These are phyloP conservation scores for Colletotrichum tofieldiae DNA, from an alignment of 2,329 filamentous ascomycete species.

Conservation along the genomic window DNA sequence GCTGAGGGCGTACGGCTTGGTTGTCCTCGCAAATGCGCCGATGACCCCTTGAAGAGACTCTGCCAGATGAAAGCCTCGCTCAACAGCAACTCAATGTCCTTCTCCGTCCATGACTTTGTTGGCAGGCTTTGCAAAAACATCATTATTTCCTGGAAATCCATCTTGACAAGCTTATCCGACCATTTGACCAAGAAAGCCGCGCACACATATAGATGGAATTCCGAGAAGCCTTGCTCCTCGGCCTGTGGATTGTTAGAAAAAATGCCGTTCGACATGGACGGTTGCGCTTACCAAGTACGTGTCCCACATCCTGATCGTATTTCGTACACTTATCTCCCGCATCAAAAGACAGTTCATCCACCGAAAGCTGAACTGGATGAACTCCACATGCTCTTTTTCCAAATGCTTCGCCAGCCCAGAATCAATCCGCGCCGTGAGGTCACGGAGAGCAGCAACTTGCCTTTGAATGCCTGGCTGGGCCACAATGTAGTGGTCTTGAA, in stretches of 20 bases:
- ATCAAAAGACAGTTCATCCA: conserved; percentile 99
- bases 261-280: background rate
- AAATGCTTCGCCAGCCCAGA: conserved; percentile 87
- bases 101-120: conserved; percentile 95
- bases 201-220: conserved; percentile 98
- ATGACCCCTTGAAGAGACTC: conserved; percentile 94
- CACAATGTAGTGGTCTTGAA: conserved; percentile 99
- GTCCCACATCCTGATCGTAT: conserved; percentile 99
- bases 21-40: conserved; percentile 83
- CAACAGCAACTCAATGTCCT: conserved; percentile 95
- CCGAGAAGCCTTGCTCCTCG: conserved; percentile 98
- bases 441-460: conserved; percentile 89
- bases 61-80: conserved; percentile 99
- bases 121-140: conserved; percentile 98
- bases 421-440: conserved; percentile 93
- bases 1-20: conserved; percentile 57
- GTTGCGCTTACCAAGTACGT: conserved; percentile 86
- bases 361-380: conserved; percentile 98
- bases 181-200: conserved; percentile 98
- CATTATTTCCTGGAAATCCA: conserved; percentile 99
- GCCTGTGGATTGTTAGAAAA: conserved; percentile 70
- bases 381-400: conserved; percentile 92
- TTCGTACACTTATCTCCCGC: conserved; percentile 96
- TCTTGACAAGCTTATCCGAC: conserved; percentile 94
- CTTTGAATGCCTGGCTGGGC: conserved; percentile 97